Evolutionary conservation across 2,329 filamentous ascomycete genomes (phyloP).

Genomic region (Colletotrichum tamarilloi): DNA sequence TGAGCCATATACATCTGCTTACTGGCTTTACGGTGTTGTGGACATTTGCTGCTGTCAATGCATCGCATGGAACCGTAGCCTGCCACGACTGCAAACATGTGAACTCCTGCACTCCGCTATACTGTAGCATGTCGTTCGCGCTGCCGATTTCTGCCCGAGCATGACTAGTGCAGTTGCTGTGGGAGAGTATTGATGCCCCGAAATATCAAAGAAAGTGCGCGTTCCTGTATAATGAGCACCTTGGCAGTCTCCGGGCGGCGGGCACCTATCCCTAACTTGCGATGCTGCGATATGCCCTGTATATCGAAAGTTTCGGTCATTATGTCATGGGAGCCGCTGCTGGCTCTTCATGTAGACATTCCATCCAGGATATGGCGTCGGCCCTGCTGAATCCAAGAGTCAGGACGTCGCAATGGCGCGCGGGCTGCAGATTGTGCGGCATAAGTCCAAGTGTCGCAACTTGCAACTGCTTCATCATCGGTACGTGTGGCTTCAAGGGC

Average conservation of each 20-base stretch:
- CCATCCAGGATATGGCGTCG: not conserved
- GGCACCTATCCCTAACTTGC: conserved; percentile 1
- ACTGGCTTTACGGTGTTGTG: not conserved
- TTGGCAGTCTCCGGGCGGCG: not conserved
- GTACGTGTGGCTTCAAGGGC: conserved; percentile 1
- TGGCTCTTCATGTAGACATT: conserved; percentile 3
- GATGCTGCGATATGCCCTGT: not conserved
- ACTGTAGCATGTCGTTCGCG: not conserved
- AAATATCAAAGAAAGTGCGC: not conserved
- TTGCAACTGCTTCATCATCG: conserved; percentile 6
- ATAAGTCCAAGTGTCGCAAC: conserved; percentile 4
- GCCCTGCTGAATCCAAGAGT: conserved; percentile 13
- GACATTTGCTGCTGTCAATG: not conserved
- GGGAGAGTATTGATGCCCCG: not conserved
- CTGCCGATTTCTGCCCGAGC: too few relatives aligned
- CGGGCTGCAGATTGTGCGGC: not conserved
- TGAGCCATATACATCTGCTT: not conserved
- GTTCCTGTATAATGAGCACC: not conserved
- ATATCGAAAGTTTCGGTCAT: conserved; percentile 15
- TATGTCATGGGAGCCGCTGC: conserved; percentile 25
- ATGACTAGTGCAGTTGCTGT: not conserved
- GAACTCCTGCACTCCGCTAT: not conserved
- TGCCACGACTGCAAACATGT: not conserved
- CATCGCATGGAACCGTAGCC: not conserved
- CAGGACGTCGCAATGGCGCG: conserved; percentile 17